These are phyloP conservation scores for Penicillium janthinellum DNA, from an alignment of 2,329 filamentous ascomycete species.

Conservation along the genomic window DNA sequence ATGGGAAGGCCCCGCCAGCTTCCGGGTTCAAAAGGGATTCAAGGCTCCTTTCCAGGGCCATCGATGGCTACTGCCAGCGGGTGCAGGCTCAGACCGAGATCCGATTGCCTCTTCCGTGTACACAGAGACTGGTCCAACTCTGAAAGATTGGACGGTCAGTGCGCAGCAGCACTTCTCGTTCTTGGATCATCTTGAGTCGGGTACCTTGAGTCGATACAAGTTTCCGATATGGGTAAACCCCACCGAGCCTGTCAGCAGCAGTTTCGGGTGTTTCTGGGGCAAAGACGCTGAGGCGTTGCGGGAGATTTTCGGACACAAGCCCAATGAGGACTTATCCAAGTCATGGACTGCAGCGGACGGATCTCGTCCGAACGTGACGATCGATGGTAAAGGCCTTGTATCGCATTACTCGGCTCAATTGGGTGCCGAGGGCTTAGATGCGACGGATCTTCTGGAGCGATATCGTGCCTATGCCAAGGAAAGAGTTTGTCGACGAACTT, in stretches of 20 bases:
- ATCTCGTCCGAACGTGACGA: constrained; percentile 41
- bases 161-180: constrained; percentile 50
- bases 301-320: constrained; percentile 43
- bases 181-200: constrained; percentile 54
- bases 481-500: constrained; percentile 46
- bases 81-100: constrained; percentile 42
- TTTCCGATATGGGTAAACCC: constrained; percentile 52
- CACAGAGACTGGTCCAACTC: constrained; percentile 46
- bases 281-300: constrained; percentile 53
- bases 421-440: constrained; percentile 46
- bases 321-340: constrained; percentile 42
- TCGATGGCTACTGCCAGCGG: constrained; percentile 53
- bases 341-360: constrained; percentile 40
- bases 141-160: constrained; percentile 55
- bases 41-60: constrained; percentile 42
- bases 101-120: constrained; percentile 55
- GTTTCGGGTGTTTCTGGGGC: constrained; percentile 59
- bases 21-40: constrained; percentile 32
- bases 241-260: constrained; percentile 55
- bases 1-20: constrained; percentile 38
- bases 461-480: constrained; percentile 58
- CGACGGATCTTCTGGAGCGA: constrained; percentile 57
- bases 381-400: constrained; percentile 58
- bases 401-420: constrained; percentile 56
- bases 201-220: constrained; percentile 51